phyloP scores from a whole-genome alignment of 2,329 filamentous ascomycete genomes.

The Pseudocercospora cruenta region DNA sequence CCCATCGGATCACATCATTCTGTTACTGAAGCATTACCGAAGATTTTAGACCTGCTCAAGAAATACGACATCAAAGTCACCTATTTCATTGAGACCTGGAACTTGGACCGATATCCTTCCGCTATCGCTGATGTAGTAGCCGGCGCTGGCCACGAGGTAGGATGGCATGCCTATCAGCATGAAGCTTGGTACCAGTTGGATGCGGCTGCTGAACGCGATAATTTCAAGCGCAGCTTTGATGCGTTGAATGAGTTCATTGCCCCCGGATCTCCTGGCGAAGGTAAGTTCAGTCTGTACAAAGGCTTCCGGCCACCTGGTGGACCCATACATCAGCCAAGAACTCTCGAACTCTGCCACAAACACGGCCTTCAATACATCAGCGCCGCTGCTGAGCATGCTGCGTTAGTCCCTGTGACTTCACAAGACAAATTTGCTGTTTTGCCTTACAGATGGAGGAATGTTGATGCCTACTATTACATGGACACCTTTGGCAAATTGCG shows the following conservation, averaged over 20 bases:
- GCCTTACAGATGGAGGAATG: conserved; percentile 37
- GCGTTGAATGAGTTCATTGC: conserved; percentile 19
- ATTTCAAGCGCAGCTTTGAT: conserved; percentile 37
- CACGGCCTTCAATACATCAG: conserved; percentile 38
- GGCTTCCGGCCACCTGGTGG: conserved; percentile 41
- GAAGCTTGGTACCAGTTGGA: conserved; percentile 39
- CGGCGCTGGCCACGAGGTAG: conserved; percentile 36
- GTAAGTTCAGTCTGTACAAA: conserved; percentile 27
- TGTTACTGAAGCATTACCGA: conserved; percentile 34
- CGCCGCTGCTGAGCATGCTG: conserved; percentile 38
- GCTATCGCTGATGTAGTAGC: conserved; percentile 30
- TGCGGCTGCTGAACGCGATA: conserved; percentile 28
- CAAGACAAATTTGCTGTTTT: conserved; percentile 29
- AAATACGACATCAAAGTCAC: conserved; percentile 36
- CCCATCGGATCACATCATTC: conserved; percentile 38
- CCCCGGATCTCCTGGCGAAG: conserved; percentile 16
- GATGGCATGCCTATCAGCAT: conserved; percentile 41
- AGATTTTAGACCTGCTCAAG: conserved; percentile 33
- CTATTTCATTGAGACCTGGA: conserved; percentile 42
- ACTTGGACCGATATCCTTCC: conserved; percentile 33
- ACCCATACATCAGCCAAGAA: conserved; percentile 36
- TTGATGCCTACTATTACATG: conserved; percentile 43
- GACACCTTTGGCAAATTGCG: conserved; percentile 34
- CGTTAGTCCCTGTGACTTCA: conserved; percentile 22
- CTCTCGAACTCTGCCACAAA: conserved; percentile 35